A percentile compares a stretch with the other conserved stretches of the same genome.
These are phyloP conservation scores for Boletus semigastroideus DNA, from an alignment of 1,284 basidiomycete species.

Conservation along the genomic window DNA sequence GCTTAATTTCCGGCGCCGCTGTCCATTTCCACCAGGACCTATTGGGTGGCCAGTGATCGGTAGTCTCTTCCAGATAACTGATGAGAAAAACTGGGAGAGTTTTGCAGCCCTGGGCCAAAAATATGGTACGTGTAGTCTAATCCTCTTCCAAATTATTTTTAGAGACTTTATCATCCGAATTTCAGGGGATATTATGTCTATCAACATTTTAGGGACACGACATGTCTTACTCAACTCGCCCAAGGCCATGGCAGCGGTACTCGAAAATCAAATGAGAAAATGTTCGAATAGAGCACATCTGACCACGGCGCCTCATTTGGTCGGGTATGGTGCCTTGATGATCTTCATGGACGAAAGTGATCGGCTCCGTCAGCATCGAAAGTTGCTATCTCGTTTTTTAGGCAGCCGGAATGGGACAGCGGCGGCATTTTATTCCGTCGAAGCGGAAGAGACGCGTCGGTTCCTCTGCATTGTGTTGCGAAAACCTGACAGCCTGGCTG, in stretches of 20 bases:
- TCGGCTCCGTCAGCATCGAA: constrained; percentile 22
- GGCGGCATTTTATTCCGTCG: constrained; percentile 13
- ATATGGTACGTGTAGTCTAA: constrained; percentile 36
- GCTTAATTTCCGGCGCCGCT: not conserved
- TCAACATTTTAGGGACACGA: constrained; percentile 19
- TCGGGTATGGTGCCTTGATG: constrained; percentile 23
- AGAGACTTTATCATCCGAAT: not conserved
- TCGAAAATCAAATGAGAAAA: constrained; percentile 30
- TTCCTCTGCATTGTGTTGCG: constrained; percentile 27
- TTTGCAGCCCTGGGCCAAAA: constrained; percentile 42
- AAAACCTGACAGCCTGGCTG: constrained; percentile 13
- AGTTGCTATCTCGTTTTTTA: constrained; percentile 22
- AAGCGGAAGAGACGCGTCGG: constrained; percentile 22
- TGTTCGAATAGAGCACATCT: constrained; percentile 24
- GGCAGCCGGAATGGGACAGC: constrained; percentile 24
- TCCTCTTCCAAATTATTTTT: no score
- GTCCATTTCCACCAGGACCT: constrained; percentile 35
- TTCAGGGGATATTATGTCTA: constrained; percentile 26
- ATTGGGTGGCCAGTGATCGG: constrained; percentile 33
- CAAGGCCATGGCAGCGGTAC: constrained; percentile 17
- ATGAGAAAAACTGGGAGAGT: constrained; percentile 36
- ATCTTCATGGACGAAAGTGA: constrained; percentile 23
- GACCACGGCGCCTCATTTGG: constrained; percentile 27
- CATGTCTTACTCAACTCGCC: constrained; percentile 27
- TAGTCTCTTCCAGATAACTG: constrained; percentile 42